Evolutionary conservation across 2,329 filamentous ascomycete genomes (phyloP).

Genomic region (Monascus ruber): DNA sequence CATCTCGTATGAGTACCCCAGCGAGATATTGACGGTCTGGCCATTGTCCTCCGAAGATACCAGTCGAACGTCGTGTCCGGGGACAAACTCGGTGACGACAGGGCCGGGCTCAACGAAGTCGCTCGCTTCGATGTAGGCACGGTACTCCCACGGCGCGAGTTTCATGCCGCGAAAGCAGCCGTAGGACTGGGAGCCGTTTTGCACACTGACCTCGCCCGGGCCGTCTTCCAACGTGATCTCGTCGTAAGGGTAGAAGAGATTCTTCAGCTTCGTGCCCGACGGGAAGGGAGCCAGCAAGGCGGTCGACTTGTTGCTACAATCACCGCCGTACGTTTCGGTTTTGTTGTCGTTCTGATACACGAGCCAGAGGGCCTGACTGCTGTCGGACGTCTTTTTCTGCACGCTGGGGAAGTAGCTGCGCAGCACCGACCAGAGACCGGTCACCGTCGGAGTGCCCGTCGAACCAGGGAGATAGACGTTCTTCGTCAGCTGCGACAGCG

Average conservation of each 20-base stretch:
- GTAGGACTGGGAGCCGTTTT: constrained; percentile 32
- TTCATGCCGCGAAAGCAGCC: constrained; percentile 46
- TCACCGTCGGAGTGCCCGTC: constrained; percentile 42
- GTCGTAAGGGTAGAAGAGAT: constrained; percentile 52
- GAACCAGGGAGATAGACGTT: constrained; percentile 43
- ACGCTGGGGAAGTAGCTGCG: constrained; percentile 40
- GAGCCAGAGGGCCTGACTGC: constrained; percentile 37
- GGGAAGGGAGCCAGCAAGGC: constrained; percentile 48
- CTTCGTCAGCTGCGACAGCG: constrained; percentile 46
- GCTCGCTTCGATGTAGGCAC: constrained; percentile 46
- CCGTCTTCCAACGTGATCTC: constrained; percentile 41
- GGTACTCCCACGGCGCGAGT: constrained; percentile 47
- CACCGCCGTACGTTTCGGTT: constrained; percentile 44
- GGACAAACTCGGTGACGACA: constrained; percentile 48
- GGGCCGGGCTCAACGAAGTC: constrained; percentile 42
- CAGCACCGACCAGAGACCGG: constrained; percentile 49
- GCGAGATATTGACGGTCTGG: constrained; percentile 39
- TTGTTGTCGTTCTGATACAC: constrained; percentile 37
- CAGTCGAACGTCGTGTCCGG: constrained; percentile 50
- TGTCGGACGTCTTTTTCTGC: constrained; percentile 39
- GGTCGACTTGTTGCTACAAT: constrained; percentile 38
- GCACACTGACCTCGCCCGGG: constrained; percentile 4
- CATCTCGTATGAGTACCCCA: constrained; percentile 52
- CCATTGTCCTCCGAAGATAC: constrained; percentile 36
- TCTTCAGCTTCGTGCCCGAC: constrained; percentile 45